These are phyloP conservation scores for Cordia subcordata DNA, from an alignment of 257 asterid genomes.

Conservation along the genomic window DNA sequence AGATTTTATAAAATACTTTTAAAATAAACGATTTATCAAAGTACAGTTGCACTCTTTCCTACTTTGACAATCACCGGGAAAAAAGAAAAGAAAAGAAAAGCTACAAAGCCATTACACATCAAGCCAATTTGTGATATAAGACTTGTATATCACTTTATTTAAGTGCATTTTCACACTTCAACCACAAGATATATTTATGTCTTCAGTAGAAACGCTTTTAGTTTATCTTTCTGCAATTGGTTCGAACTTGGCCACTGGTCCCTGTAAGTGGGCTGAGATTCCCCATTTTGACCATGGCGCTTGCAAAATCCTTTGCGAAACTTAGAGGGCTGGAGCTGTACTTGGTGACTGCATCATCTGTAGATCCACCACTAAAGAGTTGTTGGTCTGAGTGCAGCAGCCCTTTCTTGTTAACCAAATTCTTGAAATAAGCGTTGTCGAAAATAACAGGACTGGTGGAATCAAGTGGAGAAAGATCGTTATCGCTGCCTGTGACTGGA, in stretches of 20 bases:
- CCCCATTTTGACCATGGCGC: slow-evolving; percentile 58
- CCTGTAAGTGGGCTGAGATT: slow-evolving; percentile 49
- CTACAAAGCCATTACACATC: no score
- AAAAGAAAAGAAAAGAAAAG: no score
- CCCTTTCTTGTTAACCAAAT: slow-evolving; percentile 35
- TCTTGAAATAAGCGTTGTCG: slow-evolving; percentile 46
- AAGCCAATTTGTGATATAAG: no score
- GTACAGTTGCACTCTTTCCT: no score
- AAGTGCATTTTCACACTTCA: no score
- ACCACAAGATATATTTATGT: no score
- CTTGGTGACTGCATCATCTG: slow-evolving; percentile 34
- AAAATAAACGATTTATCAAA: no score
- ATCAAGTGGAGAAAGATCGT: slow-evolving; percentile 43
- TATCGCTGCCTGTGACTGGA: slow-evolving; percentile 44
- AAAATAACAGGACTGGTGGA: slow-evolving; percentile 33
- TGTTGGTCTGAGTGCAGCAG: slow-evolving; percentile 65
- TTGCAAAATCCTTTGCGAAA: slow-evolving; percentile 44
- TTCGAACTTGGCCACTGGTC: slow-evolving; percentile 44
- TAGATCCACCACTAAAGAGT: slow-evolving; percentile 48
- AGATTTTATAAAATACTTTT: no score
- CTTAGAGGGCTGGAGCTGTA: slow-evolving; percentile 24
- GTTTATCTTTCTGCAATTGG: slow-evolving; percentile 48
- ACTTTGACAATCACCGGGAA: no score
- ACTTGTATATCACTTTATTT: no score
- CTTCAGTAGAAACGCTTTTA: slow-evolving; percentile 1